A percentile compares a stretch with the other conserved stretches of the same genome.
Evolutionary conservation across 768 basidiomycete genomes (phyloP).

Genomic region (Naganishia vaughanmartiniae): DNA sequence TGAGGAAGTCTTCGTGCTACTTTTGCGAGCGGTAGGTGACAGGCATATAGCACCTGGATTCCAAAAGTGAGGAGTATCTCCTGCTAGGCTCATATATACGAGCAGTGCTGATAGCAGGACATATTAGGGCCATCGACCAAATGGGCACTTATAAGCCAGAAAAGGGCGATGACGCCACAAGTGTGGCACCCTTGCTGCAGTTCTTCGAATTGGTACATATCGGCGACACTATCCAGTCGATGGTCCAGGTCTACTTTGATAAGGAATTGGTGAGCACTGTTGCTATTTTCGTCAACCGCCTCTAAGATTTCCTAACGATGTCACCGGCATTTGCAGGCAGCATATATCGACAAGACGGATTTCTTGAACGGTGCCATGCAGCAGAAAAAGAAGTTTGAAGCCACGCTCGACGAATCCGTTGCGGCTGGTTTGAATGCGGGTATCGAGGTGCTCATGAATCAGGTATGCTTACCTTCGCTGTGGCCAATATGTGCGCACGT

Average conservation of each 20-base stretch:
- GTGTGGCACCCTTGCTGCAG: slow-evolving; percentile 87
- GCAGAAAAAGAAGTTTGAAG: slow-evolving; percentile 96
- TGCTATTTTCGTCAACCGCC: neutral
- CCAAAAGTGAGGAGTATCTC: slow-evolving; percentile 58
- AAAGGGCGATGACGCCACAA: slow-evolving; percentile 74
- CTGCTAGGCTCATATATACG: neutral
- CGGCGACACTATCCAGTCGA: slow-evolving; percentile 94
- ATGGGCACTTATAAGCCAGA: slow-evolving; percentile 88
- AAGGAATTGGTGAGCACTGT: slow-evolving; percentile 72
- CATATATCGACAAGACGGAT: slow-evolving; percentile 85
- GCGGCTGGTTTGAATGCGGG: slow-evolving; percentile 91
- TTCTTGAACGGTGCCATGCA: slow-evolving; percentile 88
- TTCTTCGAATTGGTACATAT: slow-evolving; percentile 97
- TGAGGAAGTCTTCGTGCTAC: slow-evolving; percentile 85
- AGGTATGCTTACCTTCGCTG: slow-evolving; percentile 57
- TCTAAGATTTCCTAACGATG: slow-evolving; percentile 12
- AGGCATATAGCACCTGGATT: slow-evolving; percentile 81
- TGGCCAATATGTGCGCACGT: neutral
- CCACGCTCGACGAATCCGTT: slow-evolving; percentile 84
- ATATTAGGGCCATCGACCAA: slow-evolving; percentile 72
- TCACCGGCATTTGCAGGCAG: slow-evolving; percentile 57
- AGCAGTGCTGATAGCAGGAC: neutral
- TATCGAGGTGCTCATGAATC: slow-evolving; percentile 91
- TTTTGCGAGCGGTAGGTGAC: slow-evolving; percentile 73
- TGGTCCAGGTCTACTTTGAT: slow-evolving; percentile 97